Conservation (phyloP, 2,329 filamentous ascomycete species). For the Trichoderma polysporum region DNA sequence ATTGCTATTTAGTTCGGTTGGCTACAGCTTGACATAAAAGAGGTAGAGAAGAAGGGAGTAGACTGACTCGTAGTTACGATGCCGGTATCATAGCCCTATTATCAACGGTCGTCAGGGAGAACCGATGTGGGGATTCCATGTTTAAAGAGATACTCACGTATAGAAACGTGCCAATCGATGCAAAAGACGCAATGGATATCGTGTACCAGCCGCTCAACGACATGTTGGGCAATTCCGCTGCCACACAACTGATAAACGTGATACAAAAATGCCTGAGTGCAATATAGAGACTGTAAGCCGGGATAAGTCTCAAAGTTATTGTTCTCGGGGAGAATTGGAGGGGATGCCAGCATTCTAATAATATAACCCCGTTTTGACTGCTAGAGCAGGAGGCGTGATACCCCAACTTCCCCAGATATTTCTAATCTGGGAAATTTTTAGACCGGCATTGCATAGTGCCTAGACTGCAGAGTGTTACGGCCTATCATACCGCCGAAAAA, state of each 20-base stretch:
- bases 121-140: background rate
- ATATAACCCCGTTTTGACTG: background rate
- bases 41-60: background rate
- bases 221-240: background rate
- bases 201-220: background rate
- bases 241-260: background rate
- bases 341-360: background rate
- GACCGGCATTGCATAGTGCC: background rate
- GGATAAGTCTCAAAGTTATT: too few species aligned
- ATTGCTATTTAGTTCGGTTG: background rate
- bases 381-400: background rate
- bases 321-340: too few species aligned
- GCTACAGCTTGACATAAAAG: too few species aligned
- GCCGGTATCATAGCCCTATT: background rate
- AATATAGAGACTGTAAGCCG: too few species aligned
- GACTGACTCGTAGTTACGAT: background rate
- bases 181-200: background rate
- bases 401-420: background rate
- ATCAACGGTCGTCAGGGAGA: background rate
- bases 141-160: background rate
- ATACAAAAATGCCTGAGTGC: too few species aligned
- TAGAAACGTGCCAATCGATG: background rate
- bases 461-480: background rate
- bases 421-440: background rate
- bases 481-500: background rate